phyloP scores from a whole-genome alignment of 2,329 filamentous ascomycete species.

The Paraconiothyrium brasiliense region DNA sequence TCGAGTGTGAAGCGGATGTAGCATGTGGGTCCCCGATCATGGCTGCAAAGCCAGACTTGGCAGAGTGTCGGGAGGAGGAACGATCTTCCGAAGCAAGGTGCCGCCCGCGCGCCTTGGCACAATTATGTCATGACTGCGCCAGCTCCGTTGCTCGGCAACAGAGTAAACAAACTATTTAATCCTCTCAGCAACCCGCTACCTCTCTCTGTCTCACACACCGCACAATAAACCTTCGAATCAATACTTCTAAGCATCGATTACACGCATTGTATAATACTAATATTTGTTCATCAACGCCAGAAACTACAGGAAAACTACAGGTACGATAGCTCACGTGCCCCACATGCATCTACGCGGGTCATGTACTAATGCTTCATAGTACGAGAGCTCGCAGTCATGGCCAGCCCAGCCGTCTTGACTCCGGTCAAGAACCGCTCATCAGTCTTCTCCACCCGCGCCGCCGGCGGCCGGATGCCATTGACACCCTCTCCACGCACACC shows the following conservation, averaged over 20 bases:
- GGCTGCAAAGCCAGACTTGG: conserved; percentile 13
- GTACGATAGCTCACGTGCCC: conserved; percentile 30
- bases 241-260: conserved; percentile 52
- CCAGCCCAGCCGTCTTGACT: conserved; percentile 82
- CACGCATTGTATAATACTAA: conserved; percentile 51
- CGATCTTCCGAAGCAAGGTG: conserved; percentile 18
- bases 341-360: conserved; percentile 8
- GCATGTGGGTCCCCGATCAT: conserved; percentile 6
- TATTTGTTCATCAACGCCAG: conserved; percentile 44
- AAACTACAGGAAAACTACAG: conserved; percentile 33
- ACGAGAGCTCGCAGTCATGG: conserved; percentile 68
- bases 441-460: conserved; percentile 90
- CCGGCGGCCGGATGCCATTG: conserved; percentile 92
- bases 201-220: conserved; percentile 22
- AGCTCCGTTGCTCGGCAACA: conserved; percentile 43
- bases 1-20: conserved; percentile 5
- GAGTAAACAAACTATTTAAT: conserved; percentile 51
- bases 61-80: conserved; percentile 19
- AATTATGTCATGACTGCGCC: conserved; percentile 42
- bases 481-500: conserved; percentile 83
- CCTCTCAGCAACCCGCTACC: too few species aligned
- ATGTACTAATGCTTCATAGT: conserved; percentile 35
- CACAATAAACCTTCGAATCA: conserved; percentile 43
- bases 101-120: background rate
- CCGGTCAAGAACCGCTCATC: conserved; percentile 95